Conservation (phyloP, 805 yeast species). For the Wickerhamomyces kurtzmanii region DNA sequence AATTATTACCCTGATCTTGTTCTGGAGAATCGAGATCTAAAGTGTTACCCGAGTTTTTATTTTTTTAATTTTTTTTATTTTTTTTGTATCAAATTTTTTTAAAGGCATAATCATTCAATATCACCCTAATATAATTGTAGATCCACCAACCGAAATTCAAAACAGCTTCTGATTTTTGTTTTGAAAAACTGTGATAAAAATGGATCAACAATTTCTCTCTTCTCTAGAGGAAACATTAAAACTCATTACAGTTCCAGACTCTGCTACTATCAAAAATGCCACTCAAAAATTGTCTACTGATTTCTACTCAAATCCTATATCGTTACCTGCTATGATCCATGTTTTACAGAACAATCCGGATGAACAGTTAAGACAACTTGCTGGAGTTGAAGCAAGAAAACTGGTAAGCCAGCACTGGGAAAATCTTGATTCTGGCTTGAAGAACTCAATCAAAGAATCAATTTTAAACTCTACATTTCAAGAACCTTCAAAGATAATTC, state of each 20-base stretch:
- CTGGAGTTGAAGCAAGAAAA: constrained; percentile 96
- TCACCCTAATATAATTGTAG: too few species aligned
- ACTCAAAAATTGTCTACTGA: constrained; percentile 64
- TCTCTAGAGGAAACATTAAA: constrained; percentile 72
- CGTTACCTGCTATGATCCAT: constrained; percentile 77
- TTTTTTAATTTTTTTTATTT: too few species aligned
- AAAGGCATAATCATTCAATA: too few species aligned
- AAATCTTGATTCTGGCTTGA: constrained; percentile 29
- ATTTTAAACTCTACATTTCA: constrained; percentile 60
- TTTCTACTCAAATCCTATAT: constrained; percentile 58
- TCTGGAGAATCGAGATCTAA: too few species aligned
- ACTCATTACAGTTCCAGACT: constrained; percentile 75
- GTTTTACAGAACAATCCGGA: constrained; percentile 63
- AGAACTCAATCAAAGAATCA: constrained; percentile 55
- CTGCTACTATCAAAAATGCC: constrained; percentile 74
- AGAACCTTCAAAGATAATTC: constrained; percentile 53
- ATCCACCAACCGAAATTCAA: neutral
- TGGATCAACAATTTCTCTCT: constrained; percentile 65
- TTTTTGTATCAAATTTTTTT: too few species aligned
- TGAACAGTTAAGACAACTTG: constrained; percentile 74
- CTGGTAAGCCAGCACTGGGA: constrained; percentile 67
- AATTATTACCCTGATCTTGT: too few species aligned
- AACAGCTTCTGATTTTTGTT: neutral
- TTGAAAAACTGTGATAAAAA: constrained; percentile 11
- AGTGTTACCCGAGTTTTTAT: too few species aligned